Evolutionary conservation across 768 basidiomycete species (phyloP).

Genomic region (Lactifluus echinatus): DNA sequence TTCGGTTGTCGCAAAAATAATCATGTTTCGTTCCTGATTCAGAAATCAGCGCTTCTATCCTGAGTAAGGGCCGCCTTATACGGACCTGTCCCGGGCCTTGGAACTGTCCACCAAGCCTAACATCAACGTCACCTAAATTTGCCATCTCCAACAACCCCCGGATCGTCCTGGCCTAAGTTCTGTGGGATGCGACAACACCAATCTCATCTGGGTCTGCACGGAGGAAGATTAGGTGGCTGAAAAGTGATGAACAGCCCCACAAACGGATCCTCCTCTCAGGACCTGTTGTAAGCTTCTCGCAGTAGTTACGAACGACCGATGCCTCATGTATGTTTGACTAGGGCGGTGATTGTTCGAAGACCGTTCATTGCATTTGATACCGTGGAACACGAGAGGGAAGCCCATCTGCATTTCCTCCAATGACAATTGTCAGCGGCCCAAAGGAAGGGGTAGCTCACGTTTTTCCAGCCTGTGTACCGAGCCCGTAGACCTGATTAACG

Average conservation of each 20-base stretch:
- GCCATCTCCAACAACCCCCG: conserved; percentile 21
- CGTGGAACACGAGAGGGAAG: conserved; percentile 31
- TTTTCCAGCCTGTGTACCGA: conserved; percentile 20
- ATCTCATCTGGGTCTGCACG: conserved; percentile 26
- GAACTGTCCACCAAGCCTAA: conserved; percentile 35
- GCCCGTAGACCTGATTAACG: conserved; percentile 25
- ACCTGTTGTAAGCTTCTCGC: conserved; percentile 24
- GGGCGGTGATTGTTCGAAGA: conserved; percentile 31
- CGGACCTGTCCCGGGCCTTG: conserved; percentile 36
- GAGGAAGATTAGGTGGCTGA: neutral
- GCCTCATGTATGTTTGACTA: conserved; percentile 35
- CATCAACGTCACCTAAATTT: conserved; percentile 23
- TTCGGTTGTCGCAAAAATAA: conserved; percentile 33
- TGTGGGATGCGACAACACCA: conserved; percentile 34
- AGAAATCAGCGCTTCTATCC: neutral
- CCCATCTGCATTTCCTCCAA: conserved; percentile 12
- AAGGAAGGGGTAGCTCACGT: conserved; percentile 26
- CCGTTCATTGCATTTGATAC: conserved; percentile 28
- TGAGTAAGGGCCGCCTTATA: too few relatives aligned
- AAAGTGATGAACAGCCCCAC: neutral
- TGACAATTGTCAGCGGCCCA: neutral
- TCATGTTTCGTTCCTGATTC: conserved; percentile 30
- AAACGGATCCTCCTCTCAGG: conserved; percentile 27
- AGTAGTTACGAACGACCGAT: conserved; percentile 29
- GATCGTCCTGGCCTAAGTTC: conserved; percentile 31